These are phyloP conservation scores for Cucumis sativus DNA, from an alignment of 306 rosid species.

Conservation along the genomic window Cucumber_9930_V3 NC_026656.2:20967501-20968000, in stretches of 20 bases:
- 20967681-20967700: constrained; percentile 6
- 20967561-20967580: no score
- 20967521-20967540: no score
- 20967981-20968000: background rate
- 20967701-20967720: background rate
- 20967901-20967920: background rate
- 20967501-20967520: no score
- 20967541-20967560: no score
- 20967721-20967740: background rate
- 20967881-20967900: background rate
- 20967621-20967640: background rate
- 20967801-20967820: constrained; percentile 1
- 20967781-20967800: background rate
- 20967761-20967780: background rate
- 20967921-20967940: background rate
- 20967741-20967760: background rate
- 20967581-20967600: no score
- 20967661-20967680: background rate
- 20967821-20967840: background rate
- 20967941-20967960: constrained; percentile 5
- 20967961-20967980: background rate
- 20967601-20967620: no score
- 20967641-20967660: background rate
- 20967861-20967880: no score
- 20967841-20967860: background rate